phyloP scores from a whole-genome alignment of 2,329 filamentous ascomycete genomes.

The Curvularia spicifera region DNA sequence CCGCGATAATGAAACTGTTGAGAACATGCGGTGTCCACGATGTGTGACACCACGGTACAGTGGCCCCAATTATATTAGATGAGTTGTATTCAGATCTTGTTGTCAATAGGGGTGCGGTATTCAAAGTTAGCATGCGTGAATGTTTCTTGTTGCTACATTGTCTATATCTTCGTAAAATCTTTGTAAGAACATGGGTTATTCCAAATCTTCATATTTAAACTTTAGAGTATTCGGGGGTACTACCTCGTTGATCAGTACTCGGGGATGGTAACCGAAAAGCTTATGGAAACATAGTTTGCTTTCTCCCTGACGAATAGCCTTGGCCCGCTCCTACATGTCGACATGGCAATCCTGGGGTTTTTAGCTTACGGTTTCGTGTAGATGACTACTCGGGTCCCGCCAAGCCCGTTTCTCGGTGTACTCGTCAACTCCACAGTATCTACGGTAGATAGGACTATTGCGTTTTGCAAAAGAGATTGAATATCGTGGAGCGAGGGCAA shows the following conservation, averaged over 20 bases:
- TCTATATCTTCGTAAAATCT: not conserved
- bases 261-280: not conserved
- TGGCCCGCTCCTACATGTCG: not conserved
- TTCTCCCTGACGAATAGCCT: not conserved
- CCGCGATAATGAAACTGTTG: slow-evolving; percentile 2
- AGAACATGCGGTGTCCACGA: not conserved
- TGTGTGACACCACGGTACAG: not conserved
- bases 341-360: not conserved
- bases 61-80: not conserved
- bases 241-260: not conserved
- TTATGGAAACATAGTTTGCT: not conserved
- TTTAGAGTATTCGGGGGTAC: not conserved
- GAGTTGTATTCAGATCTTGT: not conserved
- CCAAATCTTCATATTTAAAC: not conserved
- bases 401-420: not conserved
- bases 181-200: not conserved
- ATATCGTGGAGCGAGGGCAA: no score
- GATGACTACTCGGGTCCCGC: not conserved
- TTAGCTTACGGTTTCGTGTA: not conserved
- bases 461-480: no score
- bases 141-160: not conserved
- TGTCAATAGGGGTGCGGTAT: not conserved
- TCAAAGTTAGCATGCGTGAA: not conserved
- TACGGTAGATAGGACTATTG: no score
- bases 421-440: not conserved